Conservation (phyloP, 257 asterid genomes). For the Thymus quinquecostatus region DNA sequence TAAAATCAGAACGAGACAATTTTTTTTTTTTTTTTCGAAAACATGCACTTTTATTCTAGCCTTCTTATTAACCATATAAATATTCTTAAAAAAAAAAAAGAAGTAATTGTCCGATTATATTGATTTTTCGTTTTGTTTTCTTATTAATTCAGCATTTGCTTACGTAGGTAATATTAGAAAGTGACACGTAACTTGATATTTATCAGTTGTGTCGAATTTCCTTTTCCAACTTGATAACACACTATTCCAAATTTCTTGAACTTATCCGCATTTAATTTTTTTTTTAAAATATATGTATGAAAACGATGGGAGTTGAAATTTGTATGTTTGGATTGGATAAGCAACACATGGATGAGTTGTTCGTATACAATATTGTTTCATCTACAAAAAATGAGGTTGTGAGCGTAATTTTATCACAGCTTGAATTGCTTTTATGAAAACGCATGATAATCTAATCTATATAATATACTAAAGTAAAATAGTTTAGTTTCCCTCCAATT, state of each 20-base stretch:
- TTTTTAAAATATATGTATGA: slow-evolving; percentile 4
- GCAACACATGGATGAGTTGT: background rate
- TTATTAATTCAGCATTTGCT: background rate
- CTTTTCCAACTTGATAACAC: slow-evolving; percentile 30
- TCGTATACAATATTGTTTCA: background rate
- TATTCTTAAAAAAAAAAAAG: background rate
- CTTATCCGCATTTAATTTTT: slow-evolving; percentile 14
- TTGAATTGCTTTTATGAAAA: background rate
- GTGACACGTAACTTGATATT: slow-evolving; percentile 23
- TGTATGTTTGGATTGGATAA: slow-evolving; percentile 7
- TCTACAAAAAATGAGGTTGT: too few relatives aligned
- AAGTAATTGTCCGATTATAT: background rate
- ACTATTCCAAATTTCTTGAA: slow-evolving; percentile 14
- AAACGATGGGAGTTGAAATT: slow-evolving; percentile 30
- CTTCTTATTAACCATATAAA: slow-evolving; percentile 28
- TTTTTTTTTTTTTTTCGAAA: slow-evolving; percentile 6
- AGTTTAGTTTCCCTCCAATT: too few relatives aligned
- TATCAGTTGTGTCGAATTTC: slow-evolving; percentile 13
- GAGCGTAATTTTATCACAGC: background rate
- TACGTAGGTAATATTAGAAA: slow-evolving; percentile 11
- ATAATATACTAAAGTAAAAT: too few relatives aligned
- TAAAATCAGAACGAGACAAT: slow-evolving; percentile 22
- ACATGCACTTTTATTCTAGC: slow-evolving; percentile 23
- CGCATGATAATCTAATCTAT: too few relatives aligned
- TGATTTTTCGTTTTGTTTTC: background rate